Evolutionary conservation across 164 flowering plant species (phyloP).

Genomic region (Vitis rupestris): DNA sequence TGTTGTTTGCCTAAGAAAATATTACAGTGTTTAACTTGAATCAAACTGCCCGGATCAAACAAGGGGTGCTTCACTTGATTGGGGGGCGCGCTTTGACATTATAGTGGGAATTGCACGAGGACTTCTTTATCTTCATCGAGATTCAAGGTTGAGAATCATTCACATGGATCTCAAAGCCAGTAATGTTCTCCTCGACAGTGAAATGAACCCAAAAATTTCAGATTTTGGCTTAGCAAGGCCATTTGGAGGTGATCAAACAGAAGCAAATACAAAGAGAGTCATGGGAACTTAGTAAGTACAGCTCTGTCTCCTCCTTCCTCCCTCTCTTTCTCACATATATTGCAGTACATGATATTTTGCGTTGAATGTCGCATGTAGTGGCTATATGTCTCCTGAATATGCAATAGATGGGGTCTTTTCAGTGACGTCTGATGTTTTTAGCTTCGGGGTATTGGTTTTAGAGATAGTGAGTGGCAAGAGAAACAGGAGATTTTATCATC

Average conservation of each 20-base stretch:
- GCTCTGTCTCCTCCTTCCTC: background rate
- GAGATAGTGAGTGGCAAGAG: slow-evolving; percentile 36
- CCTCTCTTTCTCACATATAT: background rate
- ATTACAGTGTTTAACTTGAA: too few relatives aligned
- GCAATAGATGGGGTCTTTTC: slow-evolving; percentile 45
- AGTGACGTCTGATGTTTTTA: slow-evolving; percentile 49
- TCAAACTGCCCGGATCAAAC: slow-evolving; percentile 2
- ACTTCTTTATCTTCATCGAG: slow-evolving; percentile 31
- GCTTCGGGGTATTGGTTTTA: slow-evolving; percentile 44
- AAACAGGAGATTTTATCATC: slow-evolving; percentile 28
- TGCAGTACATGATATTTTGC: background rate
- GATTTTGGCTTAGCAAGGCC: slow-evolving; percentile 19
- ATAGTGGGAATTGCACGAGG: slow-evolving; percentile 30
- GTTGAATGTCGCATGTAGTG: slow-evolving; percentile 17
- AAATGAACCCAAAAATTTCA: slow-evolving; percentile 6
- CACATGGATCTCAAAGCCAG: slow-evolving; percentile 27
- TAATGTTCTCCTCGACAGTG: slow-evolving; percentile 20
- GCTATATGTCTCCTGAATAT: slow-evolving; percentile 53
- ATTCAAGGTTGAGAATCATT: slow-evolving; percentile 27
- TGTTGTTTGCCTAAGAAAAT: too few relatives aligned
- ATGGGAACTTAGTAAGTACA: slow-evolving; percentile 30
- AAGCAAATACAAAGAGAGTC: slow-evolving; percentile 13
- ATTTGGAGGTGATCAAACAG: slow-evolving; percentile 14
- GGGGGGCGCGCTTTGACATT: slow-evolving; percentile 21
- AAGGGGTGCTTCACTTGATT: background rate